phyloP scores from a whole-genome alignment of 805 yeast genomes.

The Pichia cephalocereana region DNA sequence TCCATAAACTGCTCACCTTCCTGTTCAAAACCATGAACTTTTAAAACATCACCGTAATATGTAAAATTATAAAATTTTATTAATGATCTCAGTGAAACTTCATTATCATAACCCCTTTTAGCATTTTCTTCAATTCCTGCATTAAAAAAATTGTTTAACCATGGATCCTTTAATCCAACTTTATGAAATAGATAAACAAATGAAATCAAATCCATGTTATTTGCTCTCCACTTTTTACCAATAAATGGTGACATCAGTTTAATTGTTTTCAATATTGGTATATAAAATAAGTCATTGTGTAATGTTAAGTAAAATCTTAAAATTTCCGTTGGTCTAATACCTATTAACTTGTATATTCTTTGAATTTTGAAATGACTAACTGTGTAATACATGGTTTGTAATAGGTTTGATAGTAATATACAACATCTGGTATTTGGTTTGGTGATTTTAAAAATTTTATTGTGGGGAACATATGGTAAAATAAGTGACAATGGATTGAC shows the following conservation, averaged over 20 bases:
- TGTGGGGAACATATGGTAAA: constrained; percentile 23
- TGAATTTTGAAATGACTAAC: constrained; percentile 59
- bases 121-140: constrained; percentile 68
- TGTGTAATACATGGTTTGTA: constrained; percentile 48
- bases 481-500: constrained; percentile 14
- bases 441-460: constrained; percentile 10
- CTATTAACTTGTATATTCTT: constrained; percentile 55
- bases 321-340: constrained; percentile 52
- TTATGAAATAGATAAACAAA: constrained; percentile 72
- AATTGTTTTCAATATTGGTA: constrained; percentile 62
- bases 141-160: constrained; percentile 80
- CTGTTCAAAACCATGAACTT: constrained; percentile 43
- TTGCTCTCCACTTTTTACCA: constrained; percentile 89
- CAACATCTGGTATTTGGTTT: constrained; percentile 34
- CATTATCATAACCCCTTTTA: constrained; percentile 74
- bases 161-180: constrained; percentile 67
- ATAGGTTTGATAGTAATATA: constrained; percentile 38
- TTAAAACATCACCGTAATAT: constrained; percentile 45
- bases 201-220: constrained; percentile 89
- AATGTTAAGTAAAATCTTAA: constrained; percentile 50
- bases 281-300: constrained; percentile 53
- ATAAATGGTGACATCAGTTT: constrained; percentile 81
- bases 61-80: constrained; percentile 66
- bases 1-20: constrained; percentile 14
- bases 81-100: constrained; percentile 70